Evolutionary conservation across 2,329 filamentous ascomycete genomes (phyloP), one percentile per base, ranked within the genome.

Genomic region (Oidium heveae): DNA sequence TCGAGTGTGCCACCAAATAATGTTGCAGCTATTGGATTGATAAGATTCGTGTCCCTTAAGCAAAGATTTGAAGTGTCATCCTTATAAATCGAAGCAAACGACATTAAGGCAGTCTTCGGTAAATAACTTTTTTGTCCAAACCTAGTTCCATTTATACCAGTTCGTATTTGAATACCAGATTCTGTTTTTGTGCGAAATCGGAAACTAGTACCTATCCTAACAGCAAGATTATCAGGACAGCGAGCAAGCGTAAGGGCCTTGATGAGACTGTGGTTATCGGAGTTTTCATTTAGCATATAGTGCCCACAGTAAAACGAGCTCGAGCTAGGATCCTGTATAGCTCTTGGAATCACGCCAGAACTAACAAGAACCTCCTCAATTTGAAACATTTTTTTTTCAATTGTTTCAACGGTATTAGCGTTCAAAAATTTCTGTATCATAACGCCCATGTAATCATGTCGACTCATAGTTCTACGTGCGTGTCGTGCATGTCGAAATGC

Each of bases 401-500:
- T 34, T 15, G 24, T 34, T 33, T 51, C 47, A 51, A 51, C 28
- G 7, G 47, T 34, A 20, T 12, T 15, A 20, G 47, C 16, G 33
- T 15, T 51, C 24, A 51, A 20, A 33, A 51, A 51, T 22, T 51
- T 51, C 15, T 51, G 22, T 15, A 34, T 33, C 47, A 51, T 51
- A 34, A 33, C 16, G 22, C 24, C 32, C 20, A 34, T 34, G 28
- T 33, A 51, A 15, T 51, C 47, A n/a, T n/a, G 32, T 8, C 16
- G 22, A 18, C 5, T 32, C 22, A n/a, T 18, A 16, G 7, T 34
- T 51, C 22, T 34, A 18, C 47, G 24, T 9, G 32, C 22, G 13
- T 65, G 80, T 33, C 39, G 37, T 32, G 36, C 37, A 16, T 24
- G 7, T 18, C 41, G 37, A 20, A 44, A 44, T 22, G 52, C 52